These are phyloP conservation scores for Penicillium herquei DNA, from an alignment of 495 filamentous ascomycete genomes.

Conservation along the genomic window DNA sequence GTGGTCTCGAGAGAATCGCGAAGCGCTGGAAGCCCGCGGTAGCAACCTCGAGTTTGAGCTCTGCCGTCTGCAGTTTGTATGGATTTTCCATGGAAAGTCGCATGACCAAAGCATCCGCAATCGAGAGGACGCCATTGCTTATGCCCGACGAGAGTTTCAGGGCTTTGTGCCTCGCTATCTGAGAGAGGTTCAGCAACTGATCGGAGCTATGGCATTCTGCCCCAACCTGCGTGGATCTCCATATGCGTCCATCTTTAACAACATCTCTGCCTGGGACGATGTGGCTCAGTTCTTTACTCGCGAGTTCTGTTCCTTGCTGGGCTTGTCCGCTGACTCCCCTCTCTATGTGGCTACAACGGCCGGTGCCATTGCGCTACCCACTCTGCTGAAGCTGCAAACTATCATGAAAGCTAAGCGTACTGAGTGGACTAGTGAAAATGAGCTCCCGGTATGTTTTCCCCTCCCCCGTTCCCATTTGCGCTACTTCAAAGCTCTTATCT, in stretches of 20 bases:
- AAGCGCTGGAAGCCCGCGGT: slow-evolving; percentile 72
- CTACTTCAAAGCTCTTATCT: slow-evolving; percentile 4
- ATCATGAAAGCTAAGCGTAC: slow-evolving; percentile 85
- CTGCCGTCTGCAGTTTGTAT: slow-evolving; percentile 79
- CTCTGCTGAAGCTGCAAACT: slow-evolving; percentile 73
- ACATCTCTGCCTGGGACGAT: slow-evolving; percentile 70
- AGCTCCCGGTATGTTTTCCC: slow-evolving; percentile 65
- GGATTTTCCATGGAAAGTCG: slow-evolving; percentile 63
- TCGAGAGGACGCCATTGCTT: slow-evolving; percentile 62
- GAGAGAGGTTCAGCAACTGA: slow-evolving; percentile 72
- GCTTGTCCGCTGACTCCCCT: slow-evolving; percentile 81
- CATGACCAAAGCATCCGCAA: slow-evolving; percentile 32
- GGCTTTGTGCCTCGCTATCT: slow-evolving; percentile 69
- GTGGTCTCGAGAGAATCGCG: slow-evolving; percentile 74
- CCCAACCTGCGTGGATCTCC: slow-evolving; percentile 67
- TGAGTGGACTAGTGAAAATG: slow-evolving; percentile 89
- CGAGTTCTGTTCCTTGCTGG: slow-evolving; percentile 92
- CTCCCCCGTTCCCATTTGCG: neutral
- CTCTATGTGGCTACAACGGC: slow-evolving; percentile 90
- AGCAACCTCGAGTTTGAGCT: slow-evolving; percentile 96
- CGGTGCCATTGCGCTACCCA: slow-evolving; percentile 85
- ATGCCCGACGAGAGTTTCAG: slow-evolving; percentile 66
- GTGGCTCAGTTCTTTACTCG: slow-evolving; percentile 81
- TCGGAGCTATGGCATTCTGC: slow-evolving; percentile 73
- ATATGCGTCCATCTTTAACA: slow-evolving; percentile 74